Evolutionary conservation across 768 basidiomycete species (phyloP).

Genomic region (Rhodosporidiobolus odoratus): DNA sequence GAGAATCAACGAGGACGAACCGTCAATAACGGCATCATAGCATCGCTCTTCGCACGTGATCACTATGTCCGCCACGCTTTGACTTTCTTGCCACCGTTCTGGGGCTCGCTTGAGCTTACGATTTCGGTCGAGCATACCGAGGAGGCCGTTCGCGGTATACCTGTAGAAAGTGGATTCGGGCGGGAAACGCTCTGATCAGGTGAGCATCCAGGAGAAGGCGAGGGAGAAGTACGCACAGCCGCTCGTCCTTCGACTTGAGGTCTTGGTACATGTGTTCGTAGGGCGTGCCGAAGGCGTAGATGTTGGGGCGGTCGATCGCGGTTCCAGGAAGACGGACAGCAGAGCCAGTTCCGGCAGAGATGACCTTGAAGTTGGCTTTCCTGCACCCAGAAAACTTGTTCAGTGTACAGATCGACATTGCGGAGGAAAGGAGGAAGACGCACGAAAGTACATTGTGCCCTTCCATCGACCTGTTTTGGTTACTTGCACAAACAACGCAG

Average conservation of each 20-base stretch:
- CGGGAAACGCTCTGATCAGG: background rate
- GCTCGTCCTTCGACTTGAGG: conserved; percentile 70
- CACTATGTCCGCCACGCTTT: conserved; percentile 83
- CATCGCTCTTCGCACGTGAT: conserved; percentile 99
- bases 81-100: conserved; percentile 93
- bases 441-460: conserved; percentile 84
- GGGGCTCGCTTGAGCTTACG: conserved; percentile 83
- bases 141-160: conserved; percentile 85
- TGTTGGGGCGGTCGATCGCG: conserved; percentile 94
- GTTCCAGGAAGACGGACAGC: conserved; percentile 93
- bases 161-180: conserved; percentile 49
- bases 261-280: conserved; percentile 95
- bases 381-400: conserved; percentile 49
- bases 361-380: conserved; percentile 83
- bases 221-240: conserved; percentile 58
- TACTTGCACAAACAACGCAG: conserved; percentile 99
- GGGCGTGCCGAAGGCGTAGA: conserved; percentile 92
- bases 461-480: conserved; percentile 66
- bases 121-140: conserved; percentile 96
- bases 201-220: too few species aligned
- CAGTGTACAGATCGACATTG: background rate
- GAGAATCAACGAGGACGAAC: conserved; percentile 53
- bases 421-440: conserved; percentile 46
- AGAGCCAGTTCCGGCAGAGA: conserved; percentile 92
- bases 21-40: conserved; percentile 97